A percentile compares a stretch with the other conserved stretches of the same genome.
Conservation (phyloP, 768 basidiomycete genomes). For the Xerocomus spinulosus region DNA sequence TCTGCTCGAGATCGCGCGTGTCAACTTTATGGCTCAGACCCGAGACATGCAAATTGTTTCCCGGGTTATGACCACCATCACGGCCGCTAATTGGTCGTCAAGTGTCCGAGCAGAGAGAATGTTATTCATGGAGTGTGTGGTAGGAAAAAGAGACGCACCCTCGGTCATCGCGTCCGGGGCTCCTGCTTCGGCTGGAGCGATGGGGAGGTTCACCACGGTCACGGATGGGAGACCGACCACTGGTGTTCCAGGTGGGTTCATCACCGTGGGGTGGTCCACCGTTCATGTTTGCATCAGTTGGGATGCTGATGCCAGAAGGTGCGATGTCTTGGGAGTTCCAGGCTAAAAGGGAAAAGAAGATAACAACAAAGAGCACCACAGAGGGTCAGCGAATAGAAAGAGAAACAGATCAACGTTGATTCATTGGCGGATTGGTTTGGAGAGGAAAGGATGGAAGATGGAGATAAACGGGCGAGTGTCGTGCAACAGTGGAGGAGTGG, state of each 20-base stretch:
- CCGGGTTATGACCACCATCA: slow-evolving; percentile 47
- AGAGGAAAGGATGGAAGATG: slow-evolving; percentile 17
- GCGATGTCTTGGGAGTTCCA: slow-evolving; percentile 85
- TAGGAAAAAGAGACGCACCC: slow-evolving; percentile 39
- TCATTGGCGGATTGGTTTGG: slow-evolving; percentile 29
- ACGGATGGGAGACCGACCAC: slow-evolving; percentile 40
- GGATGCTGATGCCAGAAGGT: slow-evolving; percentile 71
- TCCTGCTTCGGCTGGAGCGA: slow-evolving; percentile 75
- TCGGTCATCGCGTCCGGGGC: slow-evolving; percentile 58
- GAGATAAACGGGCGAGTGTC: slow-evolving; percentile 16
- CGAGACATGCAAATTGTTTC: slow-evolving; percentile 64
- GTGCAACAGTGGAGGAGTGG: slow-evolving; percentile 6
- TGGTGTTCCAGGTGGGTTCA: slow-evolving; percentile 50
- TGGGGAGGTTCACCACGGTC: slow-evolving; percentile 47
- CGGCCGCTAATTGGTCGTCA: slow-evolving; percentile 10
- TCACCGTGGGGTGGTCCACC: slow-evolving; percentile 47
- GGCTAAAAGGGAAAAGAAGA: slow-evolving; percentile 46
- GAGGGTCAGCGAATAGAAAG: slow-evolving; percentile 27
- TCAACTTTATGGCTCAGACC: slow-evolving; percentile 60
- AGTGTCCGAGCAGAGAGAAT: not conserved
- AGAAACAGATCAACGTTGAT: slow-evolving; percentile 41
- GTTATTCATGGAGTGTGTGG: not conserved
- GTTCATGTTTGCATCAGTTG: slow-evolving; percentile 45
- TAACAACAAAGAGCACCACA: slow-evolving; percentile 5
- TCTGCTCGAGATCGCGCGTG: slow-evolving; percentile 81